phyloP scores from a whole-genome alignment of 192 early-diverging fungal genomes.

The Backusella liffmaniae region DNA sequence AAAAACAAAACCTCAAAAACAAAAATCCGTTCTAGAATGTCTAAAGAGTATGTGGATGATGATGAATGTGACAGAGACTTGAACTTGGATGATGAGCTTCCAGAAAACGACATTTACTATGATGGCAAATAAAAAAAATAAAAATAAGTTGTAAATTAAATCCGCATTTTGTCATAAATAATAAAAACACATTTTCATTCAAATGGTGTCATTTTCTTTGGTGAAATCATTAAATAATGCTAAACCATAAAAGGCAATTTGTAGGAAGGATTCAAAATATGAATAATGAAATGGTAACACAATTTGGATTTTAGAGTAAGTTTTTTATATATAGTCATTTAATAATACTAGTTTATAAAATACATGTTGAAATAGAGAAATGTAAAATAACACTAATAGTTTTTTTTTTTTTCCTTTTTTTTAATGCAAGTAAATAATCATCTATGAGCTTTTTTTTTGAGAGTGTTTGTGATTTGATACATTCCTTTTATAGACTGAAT shows the following conservation, averaged over 20 bases:
- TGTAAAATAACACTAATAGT: background rate
- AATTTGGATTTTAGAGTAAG: no score
- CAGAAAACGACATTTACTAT: background rate
- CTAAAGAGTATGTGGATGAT: background rate
- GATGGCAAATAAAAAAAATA: background rate
- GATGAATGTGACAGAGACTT: background rate
- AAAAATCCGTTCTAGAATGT: background rate
- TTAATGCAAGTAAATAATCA: background rate
- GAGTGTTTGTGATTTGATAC: background rate
- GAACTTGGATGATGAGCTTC: background rate
- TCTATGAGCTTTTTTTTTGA: background rate
- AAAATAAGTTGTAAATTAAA: background rate
- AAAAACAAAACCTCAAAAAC: background rate
- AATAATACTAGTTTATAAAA: background rate
- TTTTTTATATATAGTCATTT: background rate
- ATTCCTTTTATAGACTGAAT: background rate
- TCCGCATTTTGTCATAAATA: background rate
- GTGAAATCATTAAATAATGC: background rate
- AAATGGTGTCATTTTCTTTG: background rate
- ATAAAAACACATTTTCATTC: background rate
- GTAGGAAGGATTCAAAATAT: no score
- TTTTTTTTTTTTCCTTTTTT: background rate
- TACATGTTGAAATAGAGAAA: background rate
- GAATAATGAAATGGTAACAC: no score
- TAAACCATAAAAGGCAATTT: background rate